Evolutionary conservation across 2,329 filamentous ascomycete genomes (phyloP).

Genomic region (Monosporascus sp.): DNA sequence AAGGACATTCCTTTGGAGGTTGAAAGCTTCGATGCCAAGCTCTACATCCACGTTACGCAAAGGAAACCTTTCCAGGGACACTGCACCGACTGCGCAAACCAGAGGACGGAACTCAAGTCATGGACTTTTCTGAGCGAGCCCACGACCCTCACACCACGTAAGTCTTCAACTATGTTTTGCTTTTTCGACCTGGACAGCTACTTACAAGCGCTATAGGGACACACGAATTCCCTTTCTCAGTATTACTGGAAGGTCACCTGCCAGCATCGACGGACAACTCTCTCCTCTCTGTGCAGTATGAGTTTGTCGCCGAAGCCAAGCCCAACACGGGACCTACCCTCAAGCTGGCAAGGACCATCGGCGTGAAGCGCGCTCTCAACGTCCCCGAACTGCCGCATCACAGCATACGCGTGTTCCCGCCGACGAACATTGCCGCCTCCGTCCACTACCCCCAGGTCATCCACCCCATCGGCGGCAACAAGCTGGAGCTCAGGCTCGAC

Average conservation of each 20-base stretch:
- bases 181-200: background rate
- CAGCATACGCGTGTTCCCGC: constrained; percentile 90
- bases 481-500: constrained; percentile 72
- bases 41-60: constrained; percentile 66
- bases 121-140: constrained; percentile 70
- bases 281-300: constrained; percentile 71
- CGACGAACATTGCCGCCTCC: constrained; percentile 85
- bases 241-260: constrained; percentile 78
- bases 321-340: constrained; percentile 53
- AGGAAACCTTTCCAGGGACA: constrained; percentile 78
- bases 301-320: constrained; percentile 63
- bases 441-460: constrained; percentile 79
- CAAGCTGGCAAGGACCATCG: constrained; percentile 61
- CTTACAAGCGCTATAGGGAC: constrained; percentile 41
- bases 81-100: constrained; percentile 70
- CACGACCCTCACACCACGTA: constrained; percentile 45
- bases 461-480: constrained; percentile 80
- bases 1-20: constrained; percentile 62
- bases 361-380: constrained; percentile 72
- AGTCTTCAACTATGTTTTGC: constrained; percentile 10
- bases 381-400: constrained; percentile 75
- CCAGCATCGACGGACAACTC: constrained; percentile 75
- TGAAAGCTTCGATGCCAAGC: constrained; percentile 65
- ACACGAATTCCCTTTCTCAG: constrained; percentile 85
- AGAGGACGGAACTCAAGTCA: constrained; percentile 66